Percentiles rank a stretch among this genome's conserved stretches.
Evolutionary conservation across 2,329 filamentous ascomycete genomes (phyloP).

Genomic region (Colletotrichum zoysiae): DNA sequence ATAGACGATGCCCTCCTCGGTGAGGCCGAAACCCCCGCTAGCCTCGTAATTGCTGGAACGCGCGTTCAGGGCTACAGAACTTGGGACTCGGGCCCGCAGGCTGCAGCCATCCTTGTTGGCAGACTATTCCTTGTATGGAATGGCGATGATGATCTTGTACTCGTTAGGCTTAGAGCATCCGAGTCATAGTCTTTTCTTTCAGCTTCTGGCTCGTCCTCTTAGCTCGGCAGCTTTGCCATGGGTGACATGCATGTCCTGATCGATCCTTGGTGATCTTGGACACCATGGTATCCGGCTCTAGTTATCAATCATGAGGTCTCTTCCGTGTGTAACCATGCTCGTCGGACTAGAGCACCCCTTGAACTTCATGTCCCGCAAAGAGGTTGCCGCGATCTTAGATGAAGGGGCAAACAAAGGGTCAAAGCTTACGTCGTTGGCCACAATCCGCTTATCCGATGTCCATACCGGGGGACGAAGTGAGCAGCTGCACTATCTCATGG

Average conservation of each 20-base stretch:
- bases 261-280: slow-evolving; percentile 69
- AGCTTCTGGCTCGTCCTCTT: slow-evolving; percentile 61
- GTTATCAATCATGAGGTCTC: slow-evolving; percentile 71
- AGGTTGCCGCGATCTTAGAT: neutral
- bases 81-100: slow-evolving; percentile 61
- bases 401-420: neutral
- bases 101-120: slow-evolving; percentile 62
- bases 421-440: slow-evolving; percentile 67
- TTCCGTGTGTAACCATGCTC: slow-evolving; percentile 59
- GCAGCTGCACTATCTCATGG: slow-evolving; percentile 64
- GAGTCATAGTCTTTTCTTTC: slow-evolving; percentile 69
- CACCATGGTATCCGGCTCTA: slow-evolving; percentile 69
- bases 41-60: slow-evolving; percentile 7
- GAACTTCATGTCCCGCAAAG: neutral
- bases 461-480: slow-evolving; percentile 62
- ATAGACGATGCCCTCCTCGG: slow-evolving; percentile 70
- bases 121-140: slow-evolving; percentile 68
- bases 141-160: slow-evolving; percentile 68
- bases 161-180: slow-evolving; percentile 69
- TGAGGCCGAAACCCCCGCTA: slow-evolving; percentile 70
- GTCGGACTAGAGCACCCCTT: slow-evolving; percentile 66
- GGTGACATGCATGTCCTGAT: slow-evolving; percentile 64
- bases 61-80: slow-evolving; percentile 13
- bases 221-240: slow-evolving; percentile 67
- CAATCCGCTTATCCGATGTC: slow-evolving; percentile 70